Conservation (phyloP, 2,329 filamentous ascomycete genomes). For the Aureobasidium sp. region DNA sequence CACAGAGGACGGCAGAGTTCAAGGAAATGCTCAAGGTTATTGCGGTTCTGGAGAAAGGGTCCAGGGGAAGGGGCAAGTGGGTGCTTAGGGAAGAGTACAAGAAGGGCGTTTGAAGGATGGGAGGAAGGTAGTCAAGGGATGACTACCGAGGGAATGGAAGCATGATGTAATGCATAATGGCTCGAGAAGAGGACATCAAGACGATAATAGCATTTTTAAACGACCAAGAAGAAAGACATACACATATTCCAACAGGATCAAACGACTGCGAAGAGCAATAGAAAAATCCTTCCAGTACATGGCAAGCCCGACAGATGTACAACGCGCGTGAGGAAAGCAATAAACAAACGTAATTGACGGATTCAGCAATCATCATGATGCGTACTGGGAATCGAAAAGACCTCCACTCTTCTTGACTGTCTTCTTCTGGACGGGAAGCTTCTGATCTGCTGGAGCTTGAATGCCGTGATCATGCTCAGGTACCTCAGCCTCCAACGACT, state of each 20-base stretch:
- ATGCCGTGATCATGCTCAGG: neutral
- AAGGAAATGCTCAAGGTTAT: slow-evolving; percentile 72
- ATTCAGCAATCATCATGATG: neutral
- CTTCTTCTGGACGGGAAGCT: neutral
- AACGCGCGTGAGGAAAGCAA: too few species aligned
- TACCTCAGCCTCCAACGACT: neutral
- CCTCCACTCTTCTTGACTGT: neutral
- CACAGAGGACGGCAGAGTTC: slow-evolving; percentile 68
- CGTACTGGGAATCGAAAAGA: neutral
- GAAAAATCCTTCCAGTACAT: neutral
- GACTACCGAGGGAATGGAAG: neutral
- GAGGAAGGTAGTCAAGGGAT: neutral
- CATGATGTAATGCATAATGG: neutral
- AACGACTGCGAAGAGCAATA: neutral
- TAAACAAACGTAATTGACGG: too few species aligned
- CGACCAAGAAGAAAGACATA: neutral
- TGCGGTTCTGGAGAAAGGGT: slow-evolving; percentile 59
- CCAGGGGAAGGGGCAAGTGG: slow-evolving; percentile 48
- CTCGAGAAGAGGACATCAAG: neutral
- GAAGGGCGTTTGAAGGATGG: neutral
- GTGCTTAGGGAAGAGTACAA: slow-evolving; percentile 52
- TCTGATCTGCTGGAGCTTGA: neutral
- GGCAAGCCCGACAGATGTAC: neutral
- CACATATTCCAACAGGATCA: too few species aligned
- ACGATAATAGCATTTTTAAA: neutral